Base-by-base conservation (phyloP, 768 basidiomycete genomes). In the Kwoniella botswanensis region DNA sequence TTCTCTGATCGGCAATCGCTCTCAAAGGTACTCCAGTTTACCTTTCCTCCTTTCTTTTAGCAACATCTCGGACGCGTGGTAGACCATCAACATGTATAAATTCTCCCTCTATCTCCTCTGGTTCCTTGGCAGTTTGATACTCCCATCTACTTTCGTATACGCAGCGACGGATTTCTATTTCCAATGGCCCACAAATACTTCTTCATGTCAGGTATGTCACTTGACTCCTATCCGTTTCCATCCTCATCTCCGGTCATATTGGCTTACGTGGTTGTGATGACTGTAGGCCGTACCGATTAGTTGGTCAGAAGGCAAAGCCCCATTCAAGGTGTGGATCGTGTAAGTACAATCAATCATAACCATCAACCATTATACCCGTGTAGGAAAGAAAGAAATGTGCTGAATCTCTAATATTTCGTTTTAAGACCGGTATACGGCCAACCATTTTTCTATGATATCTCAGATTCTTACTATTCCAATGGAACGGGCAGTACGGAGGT, bases 391-490 rank as follows among this genome's bases (percentile, higher is more conserved):
- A 35, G 35, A 4, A 1, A 9, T 9, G 7, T 35, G 35, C 35
- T 35, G 35, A 35, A 35, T 35, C 26, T 26, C 26, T 3, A 26
- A 26, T 26, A 3, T 26, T 26, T 26, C 26, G 26, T 26, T 26
- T 2, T 3, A 26, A 26, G 79, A 50, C 77, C 79, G 15, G 75
- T 74, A 7, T 74, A 66, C 26, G 46, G 50, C 22, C 73, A 72
- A 35, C 77, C 76, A 24, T 74, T 74, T 55, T 66, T 78, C 15
- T 80, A 78, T 59, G 44, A 69, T 9, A 72, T 80, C 11, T 75
- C 77, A 17, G 52, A 59, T 13, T 71, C 65, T 15, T 67, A 71
- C 17, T 75, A 74, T 56, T 15, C 22, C 3, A 69, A 71, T 58
- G 71, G 72, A 6, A 22, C 29, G 9, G 79, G 77, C 3, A 57